Base-by-base conservation (phyloP, 768 basidiomycete species). In the Leccinum subgranulosum region DNA sequence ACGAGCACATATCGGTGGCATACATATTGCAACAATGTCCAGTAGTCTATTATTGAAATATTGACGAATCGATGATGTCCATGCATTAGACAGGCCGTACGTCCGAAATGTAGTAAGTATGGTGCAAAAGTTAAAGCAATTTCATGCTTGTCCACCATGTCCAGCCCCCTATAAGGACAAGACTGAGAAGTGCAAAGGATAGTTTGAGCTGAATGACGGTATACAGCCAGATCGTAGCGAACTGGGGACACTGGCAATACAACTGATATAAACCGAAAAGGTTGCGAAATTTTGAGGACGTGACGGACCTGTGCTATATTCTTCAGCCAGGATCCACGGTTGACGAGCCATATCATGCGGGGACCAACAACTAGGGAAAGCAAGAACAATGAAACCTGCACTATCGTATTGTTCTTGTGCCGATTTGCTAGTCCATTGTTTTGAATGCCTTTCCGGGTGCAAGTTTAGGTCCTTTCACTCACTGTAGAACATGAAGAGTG, bases 171-270 rank as follows among this genome's bases (percentile, higher is more conserved):
- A 88, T 81, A 14, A 78, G 57, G 2, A 69, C 55, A 14, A 93
- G 75, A 60, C 81, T 84, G 28, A 84, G 56, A 4, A 84, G 74
- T 6, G 90, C 85, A 19, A 84, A 81, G 3, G 76, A 77, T 25
- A 94, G 72, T 55, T 87, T 82, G 27, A 92, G 77, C 61, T 90
- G 87, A 12, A 91, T 74, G 50, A 92, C 76, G 3, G 83, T 78
- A 64, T 88, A 93, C 9, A 92, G 76, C 91, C 92, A 93, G 6
- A 88, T 66, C 0, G 90, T 91, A 3, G 85, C 85, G 54, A 92
- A 73, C 11, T 92, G 88, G 12, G 92, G 91, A 56, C 81, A 81
- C 92, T 93, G 34, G 34, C 53, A 15, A 59, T 23, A 33, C 56
- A 34, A 43, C 31, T 19, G 19, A 49, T 46, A 49, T 60, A 27